Base-by-base conservation (phyloP, 2,329 filamentous ascomycete genomes). In the Paraphoma chrysanthemicola region DNA sequence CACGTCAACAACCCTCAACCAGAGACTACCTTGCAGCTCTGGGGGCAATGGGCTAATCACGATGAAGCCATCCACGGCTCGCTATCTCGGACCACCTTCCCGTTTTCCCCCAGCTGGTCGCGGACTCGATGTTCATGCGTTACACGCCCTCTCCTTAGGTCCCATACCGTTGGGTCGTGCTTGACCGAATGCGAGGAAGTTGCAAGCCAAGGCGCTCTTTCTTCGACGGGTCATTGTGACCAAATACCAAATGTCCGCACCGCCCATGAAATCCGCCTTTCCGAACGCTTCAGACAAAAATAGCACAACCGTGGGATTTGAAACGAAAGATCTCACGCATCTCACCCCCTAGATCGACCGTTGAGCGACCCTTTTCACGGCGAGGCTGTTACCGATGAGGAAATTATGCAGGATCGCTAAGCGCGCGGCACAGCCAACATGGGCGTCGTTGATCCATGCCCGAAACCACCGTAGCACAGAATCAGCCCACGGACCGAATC, bases 361-460 rank as follows among this genome's bases (percentile, higher is more conserved):
- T 23, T 23, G 23, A 23, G 23, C 23, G 23, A 23, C 23, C 23
- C 23, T 23, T 23, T 23, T 23, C 23, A 23, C 23, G 23, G 18
- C 48, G 43, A 46, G 43, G 31, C 50, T 41, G 12, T 31, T 33
- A 45, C 50, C 23, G 43, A 39, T 33, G 10, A 18, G 41, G 23
- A 39, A 16, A n/a, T 12, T 31, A 31, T 18, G 42, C 39, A 42
- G 23, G 16, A 23, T 18, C 33, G 38, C 31, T 41, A 46, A 46
- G 50, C 43, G 50, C 48, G 48, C 43, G 50, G 50, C 50, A 52
- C 50, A 46, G 50, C 31, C 23, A 23, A 18, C 33, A 23, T 18
- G 5, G 30, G 41, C 44, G 18, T 18, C 23, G 41, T 41, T 33
- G 36, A 33, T 17, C 38, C 17, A 9, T 6, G 17, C 30, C 29